Evolutionary conservation across 2,329 filamentous ascomycete species (phyloP).

Genomic region (Immersiporthe knoxdaviesiana): DNA sequence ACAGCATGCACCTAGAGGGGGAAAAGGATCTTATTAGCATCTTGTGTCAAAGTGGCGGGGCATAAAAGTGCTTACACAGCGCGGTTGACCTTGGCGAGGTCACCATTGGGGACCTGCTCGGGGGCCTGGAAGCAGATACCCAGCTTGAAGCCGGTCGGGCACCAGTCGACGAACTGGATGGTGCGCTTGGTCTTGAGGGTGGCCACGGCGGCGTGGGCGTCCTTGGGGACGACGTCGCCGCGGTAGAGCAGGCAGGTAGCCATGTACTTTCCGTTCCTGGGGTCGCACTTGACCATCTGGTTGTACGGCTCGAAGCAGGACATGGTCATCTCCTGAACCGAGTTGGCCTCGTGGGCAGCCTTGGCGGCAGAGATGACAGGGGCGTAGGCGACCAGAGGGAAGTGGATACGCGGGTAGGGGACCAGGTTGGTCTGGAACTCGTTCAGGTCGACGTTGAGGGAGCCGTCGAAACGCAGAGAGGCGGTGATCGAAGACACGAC

Average conservation of each 20-base stretch:
- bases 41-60: background rate
- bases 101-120: conserved; percentile 93
- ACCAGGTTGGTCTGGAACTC: conserved; percentile 99
- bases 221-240: conserved; percentile 96
- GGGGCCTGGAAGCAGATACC: conserved; percentile 99
- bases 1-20: conserved; percentile 94
- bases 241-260: conserved; percentile 97
- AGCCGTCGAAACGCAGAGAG: conserved; percentile 97
- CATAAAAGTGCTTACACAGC: conserved; percentile 74
- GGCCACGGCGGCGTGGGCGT: conserved; percentile 88
- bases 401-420: conserved; percentile 98
- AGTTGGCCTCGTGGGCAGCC: conserved; percentile 97
- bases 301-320: conserved; percentile 99
- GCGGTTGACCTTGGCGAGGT: conserved; percentile 96
- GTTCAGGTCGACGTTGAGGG: conserved; percentile 98
- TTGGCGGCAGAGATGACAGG: conserved; percentile 94
- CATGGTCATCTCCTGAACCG: conserved; percentile 97
- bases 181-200: conserved; percentile 99
- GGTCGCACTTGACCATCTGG: conserved; percentile 99
- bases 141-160: conserved; percentile 99
- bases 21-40: conserved; percentile 9
- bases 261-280: conserved; percentile 99
- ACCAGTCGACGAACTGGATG: conserved; percentile 99
- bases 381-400: conserved; percentile 95
- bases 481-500: conserved; percentile 98